Percentiles rank a stretch among this genome's conserved stretches.
Conservation (phyloP, 352 stramenopile species). For the Phytopythium kandeliae region DNA sequence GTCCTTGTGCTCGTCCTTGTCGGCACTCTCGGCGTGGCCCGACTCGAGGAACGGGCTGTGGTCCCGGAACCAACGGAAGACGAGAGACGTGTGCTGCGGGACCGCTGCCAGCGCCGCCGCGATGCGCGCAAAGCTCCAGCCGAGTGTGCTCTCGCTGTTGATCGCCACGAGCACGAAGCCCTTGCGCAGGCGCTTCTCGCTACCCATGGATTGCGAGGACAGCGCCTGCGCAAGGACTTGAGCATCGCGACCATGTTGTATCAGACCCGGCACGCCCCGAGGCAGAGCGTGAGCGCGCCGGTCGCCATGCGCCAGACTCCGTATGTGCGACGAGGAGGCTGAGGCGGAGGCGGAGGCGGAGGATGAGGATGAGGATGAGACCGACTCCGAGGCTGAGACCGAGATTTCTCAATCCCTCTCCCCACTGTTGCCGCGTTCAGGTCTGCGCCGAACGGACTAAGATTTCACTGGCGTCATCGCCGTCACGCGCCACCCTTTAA, state of each 20-base stretch:
- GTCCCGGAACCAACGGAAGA: constrained; percentile 78
- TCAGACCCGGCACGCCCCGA: constrained; percentile 54
- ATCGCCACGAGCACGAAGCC: constrained; percentile 71
- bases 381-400: too few species aligned
- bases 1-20: too few species aligned
- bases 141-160: constrained; percentile 78
- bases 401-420: constrained; percentile 24
- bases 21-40: constrained; percentile 31
- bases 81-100: constrained; percentile 58
- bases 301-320: constrained; percentile 64
- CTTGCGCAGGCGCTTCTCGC: constrained; percentile 57
- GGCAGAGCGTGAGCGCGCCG: constrained; percentile 42
- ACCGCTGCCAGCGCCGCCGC: constrained; percentile 50
- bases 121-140: constrained; percentile 37
- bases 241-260: constrained; percentile 66
- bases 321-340: constrained; percentile 41
- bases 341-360: too few species aligned
- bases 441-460: constrained; percentile 25
- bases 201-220: constrained; percentile 30
- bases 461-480: too few species aligned
- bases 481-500: too few species aligned
- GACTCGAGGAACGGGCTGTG: constrained; percentile 75
- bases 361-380: too few species aligned
- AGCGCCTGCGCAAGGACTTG: constrained; percentile 52
- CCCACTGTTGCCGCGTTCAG: constrained; percentile 21